Percentiles rank a stretch among this genome's conserved stretches.
These are phyloP conservation scores for Ceratobasidium sp. DNA, from an alignment of 1,284 basidiomycete species.

Conservation along the genomic window DNA sequence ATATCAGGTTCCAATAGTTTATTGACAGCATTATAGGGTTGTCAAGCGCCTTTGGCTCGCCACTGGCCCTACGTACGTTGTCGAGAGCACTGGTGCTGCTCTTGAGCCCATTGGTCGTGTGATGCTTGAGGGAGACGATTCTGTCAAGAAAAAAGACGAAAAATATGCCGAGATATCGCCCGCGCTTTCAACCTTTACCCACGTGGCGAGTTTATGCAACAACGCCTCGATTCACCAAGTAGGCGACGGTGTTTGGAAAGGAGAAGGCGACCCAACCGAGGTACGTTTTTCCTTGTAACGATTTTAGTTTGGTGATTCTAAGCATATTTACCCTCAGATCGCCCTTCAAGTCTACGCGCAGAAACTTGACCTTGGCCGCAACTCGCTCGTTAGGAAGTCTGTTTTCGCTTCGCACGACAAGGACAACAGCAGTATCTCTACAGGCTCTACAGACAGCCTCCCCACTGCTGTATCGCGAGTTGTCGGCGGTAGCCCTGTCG, in stretches of 20 bases:
- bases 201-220: slow-evolving; percentile 65
- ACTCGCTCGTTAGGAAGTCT: slow-evolving; percentile 28
- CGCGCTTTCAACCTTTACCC: slow-evolving; percentile 59
- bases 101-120: slow-evolving; percentile 51
- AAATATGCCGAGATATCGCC: slow-evolving; percentile 51
- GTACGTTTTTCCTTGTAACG: not conserved
- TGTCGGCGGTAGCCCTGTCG: slow-evolving; percentile 25
- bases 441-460: slow-evolving; percentile 19
- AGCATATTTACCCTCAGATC: slow-evolving; percentile 52
- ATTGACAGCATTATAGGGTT: slow-evolving; percentile 42
- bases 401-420: slow-evolving; percentile 28
- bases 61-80: slow-evolving; percentile 43
- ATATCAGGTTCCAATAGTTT: not conserved
- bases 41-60: slow-evolving; percentile 48
- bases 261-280: slow-evolving; percentile 79
- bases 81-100: slow-evolving; percentile 47
- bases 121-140: slow-evolving; percentile 51
- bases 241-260: slow-evolving; percentile 69
- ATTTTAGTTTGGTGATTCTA: not conserved
- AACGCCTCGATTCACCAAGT: slow-evolving; percentile 61
- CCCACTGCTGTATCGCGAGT: slow-evolving; percentile 23
- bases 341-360: slow-evolving; percentile 76
- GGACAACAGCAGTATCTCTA: slow-evolving; percentile 34
- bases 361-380: slow-evolving; percentile 60
- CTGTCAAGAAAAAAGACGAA: slow-evolving; percentile 51